Evolutionary conservation across 2,329 filamentous ascomycete species (phyloP), one percentile per base, ranked within the genome.

Genomic region (Alternaria panax): DNA sequence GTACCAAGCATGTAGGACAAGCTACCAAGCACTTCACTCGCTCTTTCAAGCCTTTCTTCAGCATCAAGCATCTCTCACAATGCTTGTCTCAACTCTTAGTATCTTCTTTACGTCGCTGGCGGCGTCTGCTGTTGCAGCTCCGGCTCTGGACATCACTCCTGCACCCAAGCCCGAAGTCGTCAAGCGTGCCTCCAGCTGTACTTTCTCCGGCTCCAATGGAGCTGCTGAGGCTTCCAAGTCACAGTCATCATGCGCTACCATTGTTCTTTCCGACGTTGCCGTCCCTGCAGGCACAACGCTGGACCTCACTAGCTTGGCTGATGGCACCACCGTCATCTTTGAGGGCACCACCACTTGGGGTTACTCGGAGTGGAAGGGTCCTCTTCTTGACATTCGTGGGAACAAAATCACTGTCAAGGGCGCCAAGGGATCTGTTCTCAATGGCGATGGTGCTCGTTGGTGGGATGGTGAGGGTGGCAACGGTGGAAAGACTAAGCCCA

Each of bases 351-450:
- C 88, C 9, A 87, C 85, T 50, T 91, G 88, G 70, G 88, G 82
- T 18, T 90, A 89, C 77, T 79, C 85, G 59, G 85, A 88, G 67
- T 91, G 88, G 88, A 74, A 74, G 0, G 88, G 88, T 0, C 88
- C 88, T 41, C 80, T 91, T 4, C 81, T 91, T 64, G 81, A 82
- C 36, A 80, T 90, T 60, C 83, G 83, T 1, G 88, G 88, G 27
- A 75, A 63, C 36, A 71, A 87, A 62, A 86, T 89, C 67, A 85
- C 83, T 61, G 87, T 89, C 65, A 85, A 83, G 58, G 87, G 87
- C 30, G 78, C 81, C 6, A 82, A 78, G 1, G 87, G 84, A 18
- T 80, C 86, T 30, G 78, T 83, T 9, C 75, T 88, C 30, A 84
- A 88, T 54, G 85, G 85, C 0, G 86, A 88, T 60, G 86, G 82